A percentile compares a stretch with the other conserved stretches of the same genome.
These are phyloP conservation scores for Prunus persica DNA, from an alignment of 306 rosid species.

Conservation along the genomic window Prunus_persica_NCBIv2 NC_034016.1:1709501-1710000, in stretches of 20 bases:
- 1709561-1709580: conserved; percentile 90
- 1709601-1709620: neutral
- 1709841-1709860: conserved; percentile 24
- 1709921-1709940: conserved; percentile 71
- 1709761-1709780: conserved; percentile 46
- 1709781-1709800: neutral
- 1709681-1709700: conserved; percentile 83
- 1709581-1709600: neutral
- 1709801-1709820: neutral
- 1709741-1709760: conserved; percentile 91
- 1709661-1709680: conserved; percentile 37
- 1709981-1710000: neutral
- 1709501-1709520: conserved; percentile 79
- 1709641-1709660: neutral
- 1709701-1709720: conserved; percentile 81
- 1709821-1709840: neutral
- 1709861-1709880: conserved; percentile 93
- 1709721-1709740: conserved; percentile 81
- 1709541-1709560: conserved; percentile 87
- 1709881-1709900: conserved; percentile 70
- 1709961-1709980: neutral
- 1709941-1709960: neutral
- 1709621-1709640: neutral
- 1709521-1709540: conserved; percentile 86
- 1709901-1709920: conserved; percentile 79